phyloP scores from a whole-genome alignment of 768 basidiomycete species.

The Lactarius akahatsu region DNA sequence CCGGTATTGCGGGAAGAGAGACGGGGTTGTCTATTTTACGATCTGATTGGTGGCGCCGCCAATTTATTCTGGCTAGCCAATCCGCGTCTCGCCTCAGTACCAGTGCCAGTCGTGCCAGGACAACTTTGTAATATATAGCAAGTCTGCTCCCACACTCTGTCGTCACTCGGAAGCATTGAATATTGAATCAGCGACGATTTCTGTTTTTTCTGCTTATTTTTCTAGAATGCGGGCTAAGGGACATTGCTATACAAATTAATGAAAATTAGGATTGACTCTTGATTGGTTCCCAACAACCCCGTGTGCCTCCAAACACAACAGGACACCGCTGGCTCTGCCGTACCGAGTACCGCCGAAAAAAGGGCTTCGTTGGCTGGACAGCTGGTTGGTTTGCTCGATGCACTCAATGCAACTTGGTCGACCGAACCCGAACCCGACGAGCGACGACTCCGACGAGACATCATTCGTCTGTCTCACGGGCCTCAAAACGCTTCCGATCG shows the following conservation, averaged over 20 bases:
- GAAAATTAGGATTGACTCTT: background rate
- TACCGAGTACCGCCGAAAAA: background rate
- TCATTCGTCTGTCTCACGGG: background rate
- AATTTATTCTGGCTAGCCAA: background rate
- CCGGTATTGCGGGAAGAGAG: background rate
- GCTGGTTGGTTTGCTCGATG: background rate
- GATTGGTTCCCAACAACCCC: background rate
- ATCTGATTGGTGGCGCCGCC: no score
- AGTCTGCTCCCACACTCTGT: conserved; percentile 1
- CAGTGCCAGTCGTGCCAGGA: background rate
- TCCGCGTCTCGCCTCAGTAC: background rate
- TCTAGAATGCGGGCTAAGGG: background rate
- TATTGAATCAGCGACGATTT: background rate
- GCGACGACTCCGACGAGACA: background rate
- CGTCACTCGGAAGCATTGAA: background rate
- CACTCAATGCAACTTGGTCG: background rate
- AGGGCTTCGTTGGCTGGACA: background rate
- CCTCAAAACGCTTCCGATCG: background rate
- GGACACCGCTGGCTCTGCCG: background rate
- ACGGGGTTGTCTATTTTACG: no score
- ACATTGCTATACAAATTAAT: background rate
- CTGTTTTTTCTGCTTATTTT: background rate
- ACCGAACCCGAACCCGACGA: background rate
- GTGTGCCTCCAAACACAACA: background rate
- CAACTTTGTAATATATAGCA: background rate